Conservation (phyloP, 1,284 basidiomycete genomes). For the Heterobasidion occidentale region DNA sequence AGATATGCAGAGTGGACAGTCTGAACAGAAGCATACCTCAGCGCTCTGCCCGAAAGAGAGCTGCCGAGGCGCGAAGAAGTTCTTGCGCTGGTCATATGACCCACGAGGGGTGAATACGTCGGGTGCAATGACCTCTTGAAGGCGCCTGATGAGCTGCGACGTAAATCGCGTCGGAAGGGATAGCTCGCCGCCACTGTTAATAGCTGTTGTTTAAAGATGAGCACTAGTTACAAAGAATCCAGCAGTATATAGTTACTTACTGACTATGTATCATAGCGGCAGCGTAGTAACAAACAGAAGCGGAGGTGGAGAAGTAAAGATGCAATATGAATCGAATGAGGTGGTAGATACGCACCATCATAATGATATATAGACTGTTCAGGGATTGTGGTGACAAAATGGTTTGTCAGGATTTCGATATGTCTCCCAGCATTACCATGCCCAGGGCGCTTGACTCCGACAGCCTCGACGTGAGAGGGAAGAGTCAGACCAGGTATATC, state of each 20-base stretch:
- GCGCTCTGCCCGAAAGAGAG: slow-evolving; percentile 44
- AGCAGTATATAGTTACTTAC: slow-evolving; percentile 34
- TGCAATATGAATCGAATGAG: background rate
- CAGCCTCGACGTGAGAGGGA: slow-evolving; percentile 37
- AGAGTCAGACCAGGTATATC: background rate
- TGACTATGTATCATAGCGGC: background rate
- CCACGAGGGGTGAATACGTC: slow-evolving; percentile 55
- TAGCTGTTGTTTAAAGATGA: slow-evolving; percentile 42
- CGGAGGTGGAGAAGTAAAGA: background rate
- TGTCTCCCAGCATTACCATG: slow-evolving; percentile 49
- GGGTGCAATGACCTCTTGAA: slow-evolving; percentile 50
- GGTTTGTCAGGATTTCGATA: slow-evolving; percentile 54
- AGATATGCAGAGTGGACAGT: background rate
- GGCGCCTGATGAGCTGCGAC: slow-evolving; percentile 53
- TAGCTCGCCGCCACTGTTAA: slow-evolving; percentile 53
- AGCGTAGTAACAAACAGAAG: slow-evolving; percentile 45
- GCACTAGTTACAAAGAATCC: slow-evolving; percentile 55
- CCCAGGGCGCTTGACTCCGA: slow-evolving; percentile 58
- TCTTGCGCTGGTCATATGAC: slow-evolving; percentile 74
- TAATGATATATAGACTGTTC: slow-evolving; percentile 62
- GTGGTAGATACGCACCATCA: slow-evolving; percentile 41
- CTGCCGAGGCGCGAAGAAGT: slow-evolving; percentile 52
- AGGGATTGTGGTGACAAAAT: slow-evolving; percentile 53
- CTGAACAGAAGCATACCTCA: slow-evolving; percentile 6
- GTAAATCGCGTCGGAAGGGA: slow-evolving; percentile 29